Conservation (phyloP, 345 rosid genomes). For the Geranium brycei region DNA sequence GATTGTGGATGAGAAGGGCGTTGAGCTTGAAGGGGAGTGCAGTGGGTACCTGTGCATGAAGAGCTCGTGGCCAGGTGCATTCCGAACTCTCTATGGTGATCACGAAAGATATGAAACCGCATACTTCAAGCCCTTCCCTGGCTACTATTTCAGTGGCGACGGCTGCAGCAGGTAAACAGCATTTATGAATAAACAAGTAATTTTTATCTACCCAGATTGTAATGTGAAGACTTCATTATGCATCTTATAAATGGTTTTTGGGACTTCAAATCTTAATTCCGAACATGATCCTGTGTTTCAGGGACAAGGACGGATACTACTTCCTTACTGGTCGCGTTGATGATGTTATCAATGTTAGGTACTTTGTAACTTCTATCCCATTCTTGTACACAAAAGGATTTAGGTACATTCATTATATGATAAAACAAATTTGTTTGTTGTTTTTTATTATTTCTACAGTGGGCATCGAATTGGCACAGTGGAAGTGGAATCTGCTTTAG, state of each 20-base stretch:
- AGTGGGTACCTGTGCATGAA: slow-evolving; percentile 85
- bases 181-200: no score
- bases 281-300: slow-evolving; percentile 14
- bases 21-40: slow-evolving; percentile 88
- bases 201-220: no score
- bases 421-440: background rate
- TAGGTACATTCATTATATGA: no score
- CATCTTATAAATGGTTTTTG: background rate
- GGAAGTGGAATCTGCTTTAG: slow-evolving; percentile 98
- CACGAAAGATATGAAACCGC: slow-evolving; percentile 98
- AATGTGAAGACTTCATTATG: background rate
- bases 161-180: slow-evolving; percentile 72
- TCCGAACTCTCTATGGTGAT: slow-evolving; percentile 91
- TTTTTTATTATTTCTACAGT: slow-evolving; percentile 29
- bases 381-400: no score
- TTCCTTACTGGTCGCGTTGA: slow-evolving; percentile 99
- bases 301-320: slow-evolving; percentile 95
- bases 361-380: background rate
- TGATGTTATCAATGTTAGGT: slow-evolving; percentile 98
- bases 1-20: slow-evolving; percentile 93
- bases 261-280: background rate
- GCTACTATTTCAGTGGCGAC: slow-evolving; percentile 90
- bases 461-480: slow-evolving; percentile 99
- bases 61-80: slow-evolving; percentile 95
- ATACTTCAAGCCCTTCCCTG: slow-evolving; percentile 88